Evolutionary conservation across 2,329 filamentous ascomycete genomes (phyloP), one percentile per base, ranked within the genome.

Genomic region (Tolypocladium pustulatum): DNA sequence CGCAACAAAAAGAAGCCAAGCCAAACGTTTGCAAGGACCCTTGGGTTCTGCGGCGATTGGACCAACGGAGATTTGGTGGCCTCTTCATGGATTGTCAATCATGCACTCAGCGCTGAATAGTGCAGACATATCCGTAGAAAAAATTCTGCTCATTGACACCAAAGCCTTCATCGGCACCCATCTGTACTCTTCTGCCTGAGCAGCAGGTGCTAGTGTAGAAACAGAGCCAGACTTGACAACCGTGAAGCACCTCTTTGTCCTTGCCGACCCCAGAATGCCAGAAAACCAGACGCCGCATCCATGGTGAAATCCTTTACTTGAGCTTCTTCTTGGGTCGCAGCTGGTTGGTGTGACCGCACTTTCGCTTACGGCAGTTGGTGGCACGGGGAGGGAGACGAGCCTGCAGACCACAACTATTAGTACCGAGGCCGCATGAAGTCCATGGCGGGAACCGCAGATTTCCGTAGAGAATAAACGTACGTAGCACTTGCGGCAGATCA

Each of bases 301-400:
- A 71, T 71, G 67, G 65, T 67, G 61, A 60, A 69, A 73, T 73
- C 69, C 72, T 75, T 71, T 78, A 80, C 83, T 97, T 96, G 78
- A 96, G 87, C 93, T 99, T 99, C 92, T 99, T 99, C 93, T 99
- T 99, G 80, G 94, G 94, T 82, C 94, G 91, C 78, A 99, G 90
- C 88, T 99, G 94, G 90, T 97, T 97, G 83, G 89, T 95, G 89
- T 97, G 94, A 66, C 93, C 94, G 81, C 93, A 97, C 88, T 97
- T 97, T 84, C 92, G 92, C 91, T 97, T 97, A 75, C 92, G 87
- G 90, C 94, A 99, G 90, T 99, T 99, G 86, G 93, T 97, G 73
- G 94, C 94, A 87, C 94, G 91, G 70, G 93, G 93, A 68, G 93
- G 93, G 66, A 97, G 91, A 78, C 93, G 92, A 64, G 84, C 84